Conservation (phyloP, 495 filamentous ascomycete genomes). For the Xylaria bambusicola region DNA sequence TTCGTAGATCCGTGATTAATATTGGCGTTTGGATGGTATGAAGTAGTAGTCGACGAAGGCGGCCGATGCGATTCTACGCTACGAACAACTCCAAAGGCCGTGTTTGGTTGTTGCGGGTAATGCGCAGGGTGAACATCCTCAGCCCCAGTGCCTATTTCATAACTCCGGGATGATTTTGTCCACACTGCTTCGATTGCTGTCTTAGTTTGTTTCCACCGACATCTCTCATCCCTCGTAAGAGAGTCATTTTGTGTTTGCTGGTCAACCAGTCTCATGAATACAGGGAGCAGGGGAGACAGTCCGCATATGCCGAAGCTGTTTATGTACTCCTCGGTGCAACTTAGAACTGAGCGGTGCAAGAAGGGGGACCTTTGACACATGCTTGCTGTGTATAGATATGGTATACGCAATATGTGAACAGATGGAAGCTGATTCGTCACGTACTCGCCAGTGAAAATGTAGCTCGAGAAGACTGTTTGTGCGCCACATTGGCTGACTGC, state of each 20-base stretch:
- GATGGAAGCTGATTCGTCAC: conserved; percentile 12
- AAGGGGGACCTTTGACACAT: background rate
- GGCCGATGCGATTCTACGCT: background rate
- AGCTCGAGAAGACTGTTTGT: background rate
- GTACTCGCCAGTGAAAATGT: conserved; percentile 5
- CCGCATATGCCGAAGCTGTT: conserved; percentile 15
- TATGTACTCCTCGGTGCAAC: conserved; percentile 11
- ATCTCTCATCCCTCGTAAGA: conserved; percentile 33
- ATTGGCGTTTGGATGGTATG: conserved; percentile 1
- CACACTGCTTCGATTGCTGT: conserved; percentile 1
- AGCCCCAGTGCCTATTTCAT: background rate
- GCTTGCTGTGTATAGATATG: conserved; percentile 3
- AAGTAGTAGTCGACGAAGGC: background rate
- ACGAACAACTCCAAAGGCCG: background rate
- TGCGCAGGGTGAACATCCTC: background rate
- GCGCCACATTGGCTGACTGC: conserved; percentile 5
- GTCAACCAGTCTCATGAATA: conserved; percentile 9
- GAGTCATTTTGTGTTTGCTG: conserved; percentile 19
- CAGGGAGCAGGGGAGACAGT: conserved; percentile 7
- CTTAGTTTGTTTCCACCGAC: conserved; percentile 1
- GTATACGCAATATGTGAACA: conserved; percentile 10
- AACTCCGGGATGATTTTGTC: background rate
- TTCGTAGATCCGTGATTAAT: conserved; percentile 16
- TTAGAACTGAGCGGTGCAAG: background rate
- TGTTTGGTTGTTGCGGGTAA: background rate